phyloP scores from a whole-genome alignment of 2,329 filamentous ascomycete genomes.

The Penicillium sp. region DNA sequence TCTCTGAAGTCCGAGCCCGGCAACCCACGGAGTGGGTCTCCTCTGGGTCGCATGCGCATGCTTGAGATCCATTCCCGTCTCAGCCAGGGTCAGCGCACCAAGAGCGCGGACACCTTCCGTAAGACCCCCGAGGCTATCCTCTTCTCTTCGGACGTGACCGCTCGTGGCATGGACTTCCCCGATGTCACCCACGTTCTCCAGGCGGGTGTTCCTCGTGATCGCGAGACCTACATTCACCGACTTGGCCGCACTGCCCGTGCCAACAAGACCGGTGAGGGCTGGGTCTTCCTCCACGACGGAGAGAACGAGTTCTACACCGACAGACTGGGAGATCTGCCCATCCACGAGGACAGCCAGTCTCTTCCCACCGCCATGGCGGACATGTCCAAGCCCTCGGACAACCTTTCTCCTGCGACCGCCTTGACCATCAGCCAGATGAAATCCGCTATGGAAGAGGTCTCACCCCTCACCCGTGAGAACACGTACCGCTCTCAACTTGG shows the following conservation, averaged over 20 bases:
- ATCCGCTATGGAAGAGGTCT: conserved; percentile 33
- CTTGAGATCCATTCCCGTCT: conserved; percentile 75
- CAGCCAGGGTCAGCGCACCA: conserved; percentile 64
- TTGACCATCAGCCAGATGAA: conserved; percentile 40
- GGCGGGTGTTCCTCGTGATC: conserved; percentile 58
- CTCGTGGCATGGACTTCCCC: conserved; percentile 79
- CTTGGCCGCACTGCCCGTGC: conserved; percentile 69
- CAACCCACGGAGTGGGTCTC: conserved; percentile 18
- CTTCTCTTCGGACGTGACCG: conserved; percentile 74
- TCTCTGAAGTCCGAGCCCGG: conserved; percentile 38
- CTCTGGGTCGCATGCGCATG: conserved; percentile 35
- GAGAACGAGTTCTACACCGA: conserved; percentile 50
- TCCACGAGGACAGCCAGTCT: conserved; percentile 47
- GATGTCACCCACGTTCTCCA: conserved; percentile 76
- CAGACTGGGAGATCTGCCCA: conserved; percentile 52
- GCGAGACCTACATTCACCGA: conserved; percentile 72
- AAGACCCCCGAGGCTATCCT: conserved; percentile 58
- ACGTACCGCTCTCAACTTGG: conserved; percentile 30
- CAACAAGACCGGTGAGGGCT: conserved; percentile 60
- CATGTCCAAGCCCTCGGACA: conserved; percentile 25
- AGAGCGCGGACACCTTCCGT: conserved; percentile 68
- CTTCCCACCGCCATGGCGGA: conserved; percentile 38
- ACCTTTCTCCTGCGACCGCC: conserved; percentile 9
- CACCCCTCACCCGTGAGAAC: conserved; percentile 22
- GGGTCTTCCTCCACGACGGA: conserved; percentile 53